Evolutionary conservation across 208 protist genomes (phyloP), one percentile per base, ranked within the genome.

Genomic region (Novymonas esmeraldas): DNA sequence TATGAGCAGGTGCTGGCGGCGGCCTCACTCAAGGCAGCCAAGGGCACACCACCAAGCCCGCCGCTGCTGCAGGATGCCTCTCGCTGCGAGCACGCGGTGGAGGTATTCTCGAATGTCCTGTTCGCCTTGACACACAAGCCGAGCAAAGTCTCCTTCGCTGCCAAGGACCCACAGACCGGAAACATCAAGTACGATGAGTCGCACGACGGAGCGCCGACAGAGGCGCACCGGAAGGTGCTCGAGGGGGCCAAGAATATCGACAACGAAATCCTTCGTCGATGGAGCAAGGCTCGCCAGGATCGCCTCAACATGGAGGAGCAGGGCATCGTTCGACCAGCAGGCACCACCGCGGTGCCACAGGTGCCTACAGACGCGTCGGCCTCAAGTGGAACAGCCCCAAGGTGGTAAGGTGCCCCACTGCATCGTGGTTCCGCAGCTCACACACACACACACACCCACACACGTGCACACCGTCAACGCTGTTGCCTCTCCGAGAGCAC

Each of bases 121-220:
- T 93, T 90, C 55, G 70, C 81, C 7, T 55, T 90, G 18, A 79
- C 87, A n/a, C 87, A 93, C 67, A 93, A 93, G 57, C 87, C 87
- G 2, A 93, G 87, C 59, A 93, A 93, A 42, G 74, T 93, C 2
- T 68, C 69, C 6, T 93, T 93, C 71, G 71, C 20, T 0, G 63
- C 22, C 6, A 58, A 52, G 13, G 49, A 54, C 42, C 59, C 14
- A 14, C 22, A 20, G 36, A 58, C 51, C 6, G 70, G 45, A 4
- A 41, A 34, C 14, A 45, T 44, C 28, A 61, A 48, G 31, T 48
- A 44, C 31, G 52, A 48, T 45, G 73, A 70, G 33, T 6, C 48
- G 31, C 56, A 57, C 14, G 72, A 67, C 50, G 64, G 58, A 42
- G 72, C 64, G 13, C 64, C 79, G 24, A 81, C 81, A 5, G 81